Evolutionary conservation across 768 basidiomycete species (phyloP).

Genomic region (Tephrocybe sp.): DNA sequence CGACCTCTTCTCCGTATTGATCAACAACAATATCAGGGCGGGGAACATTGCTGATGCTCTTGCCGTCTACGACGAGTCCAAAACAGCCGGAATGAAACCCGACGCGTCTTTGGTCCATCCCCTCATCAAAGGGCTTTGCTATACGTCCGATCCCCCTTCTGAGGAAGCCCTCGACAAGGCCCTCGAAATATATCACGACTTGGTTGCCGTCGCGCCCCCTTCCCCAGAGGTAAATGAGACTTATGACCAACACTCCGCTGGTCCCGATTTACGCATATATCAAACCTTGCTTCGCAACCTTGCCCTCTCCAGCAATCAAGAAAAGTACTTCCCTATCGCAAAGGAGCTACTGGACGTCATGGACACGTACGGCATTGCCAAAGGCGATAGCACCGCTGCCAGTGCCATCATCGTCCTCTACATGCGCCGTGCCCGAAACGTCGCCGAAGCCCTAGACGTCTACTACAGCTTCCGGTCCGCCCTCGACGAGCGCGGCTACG

Average conservation of each 20-base stretch:
- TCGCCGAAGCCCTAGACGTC: conserved; percentile 59
- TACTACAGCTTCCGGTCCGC: conserved; percentile 48
- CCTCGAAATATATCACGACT: conserved; percentile 50
- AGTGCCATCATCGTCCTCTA: conserved; percentile 60
- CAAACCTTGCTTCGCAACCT: conserved; percentile 52
- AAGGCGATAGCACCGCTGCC: conserved; percentile 42
- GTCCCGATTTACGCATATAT: conserved; percentile 56
- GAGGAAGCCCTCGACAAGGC: conserved; percentile 53
- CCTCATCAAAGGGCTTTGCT: conserved; percentile 52
- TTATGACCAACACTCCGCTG: conserved; percentile 33
- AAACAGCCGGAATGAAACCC: conserved; percentile 41
- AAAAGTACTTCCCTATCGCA: conserved; percentile 48
- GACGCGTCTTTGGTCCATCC: conserved; percentile 55
- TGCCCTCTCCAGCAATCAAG: conserved; percentile 39
- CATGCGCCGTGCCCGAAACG: conserved; percentile 59
- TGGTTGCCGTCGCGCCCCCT: conserved; percentile 33
- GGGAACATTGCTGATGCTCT: conserved; percentile 42
- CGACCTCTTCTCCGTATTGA: conserved; percentile 54
- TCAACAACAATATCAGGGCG: conserved; percentile 47
- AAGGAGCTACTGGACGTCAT: conserved; percentile 66
- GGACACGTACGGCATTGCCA: conserved; percentile 46
- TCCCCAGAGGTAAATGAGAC: conserved; percentile 15
- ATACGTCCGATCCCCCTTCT: conserved; percentile 31
- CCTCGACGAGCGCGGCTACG: conserved; percentile 61
- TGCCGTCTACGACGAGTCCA: conserved; percentile 49